Evolutionary conservation across 2,329 filamentous ascomycete species (phyloP), one percentile per base, ranked within the genome.

Genomic region (Aspergillus pseudotamarii): DNA sequence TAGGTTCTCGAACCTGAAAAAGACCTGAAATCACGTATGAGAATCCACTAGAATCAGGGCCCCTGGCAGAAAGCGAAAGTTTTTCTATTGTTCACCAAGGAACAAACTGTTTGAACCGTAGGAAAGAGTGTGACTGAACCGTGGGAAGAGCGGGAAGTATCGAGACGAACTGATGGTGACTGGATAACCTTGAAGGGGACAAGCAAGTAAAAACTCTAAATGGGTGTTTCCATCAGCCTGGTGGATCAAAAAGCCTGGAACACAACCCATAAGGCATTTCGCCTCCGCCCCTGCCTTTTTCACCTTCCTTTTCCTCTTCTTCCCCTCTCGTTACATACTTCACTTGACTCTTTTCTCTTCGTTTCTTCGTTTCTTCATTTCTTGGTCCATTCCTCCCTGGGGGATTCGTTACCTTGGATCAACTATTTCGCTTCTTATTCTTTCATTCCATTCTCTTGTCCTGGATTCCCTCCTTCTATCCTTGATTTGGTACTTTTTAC

Each of bases 381-480:
- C 57, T 59, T 66, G 58, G 59, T 68, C 64, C 59, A 58, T 65
- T 63, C 59, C 59, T 65, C 66, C 59, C 61, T 66, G 46, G 57
- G 43, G 51, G 55, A 55, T 62, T 61, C 45, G 36, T 69, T 65
- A 66, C 68, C 21, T 38, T 55, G 51, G 51, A 55, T 55, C 30
- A 38, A 9, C 63, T 72, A 69, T 67, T 69, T 70, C 69, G 62
- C 70, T 69, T 64, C 67, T 64, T 62, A 63, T 62, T 57, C 62
- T 64, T 63, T 64, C 60, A 64, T 69, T 67, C 67, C 51, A 36
- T 55, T 41, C 50, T 64, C 69, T 66, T 54, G 67, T 75, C 73
- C 71, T 73, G 65, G 71, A 72, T 72, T 70, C 71, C 60, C 64
- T 66, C 64, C 61, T 69, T 62, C 54, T 50, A 67, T 62, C 65